Percentiles rank a stretch among this genome's conserved stretches.
Evolutionary conservation across 2,329 filamentous ascomycete genomes (phyloP).

Genomic region (Chrysosporium queenslandicum): DNA sequence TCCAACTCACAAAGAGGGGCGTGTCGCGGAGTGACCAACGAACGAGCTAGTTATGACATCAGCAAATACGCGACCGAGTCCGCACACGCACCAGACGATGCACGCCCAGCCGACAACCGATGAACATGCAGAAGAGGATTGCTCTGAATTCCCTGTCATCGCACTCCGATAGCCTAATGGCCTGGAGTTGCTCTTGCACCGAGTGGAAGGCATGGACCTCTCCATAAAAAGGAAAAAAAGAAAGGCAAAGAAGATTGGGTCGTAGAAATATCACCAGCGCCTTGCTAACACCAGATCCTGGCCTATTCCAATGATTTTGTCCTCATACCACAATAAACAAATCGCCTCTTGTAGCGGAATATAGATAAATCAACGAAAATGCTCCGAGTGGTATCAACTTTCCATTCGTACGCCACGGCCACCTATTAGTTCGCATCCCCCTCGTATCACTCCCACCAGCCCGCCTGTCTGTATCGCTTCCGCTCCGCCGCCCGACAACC

Average conservation of each 20-base stretch:
- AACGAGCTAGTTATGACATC: too few species aligned
- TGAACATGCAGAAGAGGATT: too few species aligned
- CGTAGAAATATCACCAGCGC: background rate
- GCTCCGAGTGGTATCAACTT: background rate
- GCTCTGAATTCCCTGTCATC: too few species aligned
- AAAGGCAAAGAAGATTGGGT: background rate
- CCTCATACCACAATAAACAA: background rate
- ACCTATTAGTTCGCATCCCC: constrained; percentile 67
- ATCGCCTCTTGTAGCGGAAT: background rate
- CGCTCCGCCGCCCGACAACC: constrained; percentile 75
- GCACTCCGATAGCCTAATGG: too few species aligned
- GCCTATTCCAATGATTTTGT: background rate
- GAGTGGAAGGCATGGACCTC: too few species aligned
- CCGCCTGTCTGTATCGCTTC: constrained; percentile 88
- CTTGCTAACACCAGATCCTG: background rate
- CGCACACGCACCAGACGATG: too few species aligned
- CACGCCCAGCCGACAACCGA: too few species aligned
- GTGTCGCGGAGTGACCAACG: too few species aligned
- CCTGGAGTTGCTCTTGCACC: too few species aligned
- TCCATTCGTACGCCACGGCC: constrained; percentile 22
- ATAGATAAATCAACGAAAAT: background rate
- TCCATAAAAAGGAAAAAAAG: too few species aligned
- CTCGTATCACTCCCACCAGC: constrained; percentile 76
- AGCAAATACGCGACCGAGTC: too few species aligned
- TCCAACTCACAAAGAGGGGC: too few species aligned